Evolutionary conservation across 1,284 basidiomycete species (phyloP).

Genomic region (Cystobasidiaceae sp.): DNA sequence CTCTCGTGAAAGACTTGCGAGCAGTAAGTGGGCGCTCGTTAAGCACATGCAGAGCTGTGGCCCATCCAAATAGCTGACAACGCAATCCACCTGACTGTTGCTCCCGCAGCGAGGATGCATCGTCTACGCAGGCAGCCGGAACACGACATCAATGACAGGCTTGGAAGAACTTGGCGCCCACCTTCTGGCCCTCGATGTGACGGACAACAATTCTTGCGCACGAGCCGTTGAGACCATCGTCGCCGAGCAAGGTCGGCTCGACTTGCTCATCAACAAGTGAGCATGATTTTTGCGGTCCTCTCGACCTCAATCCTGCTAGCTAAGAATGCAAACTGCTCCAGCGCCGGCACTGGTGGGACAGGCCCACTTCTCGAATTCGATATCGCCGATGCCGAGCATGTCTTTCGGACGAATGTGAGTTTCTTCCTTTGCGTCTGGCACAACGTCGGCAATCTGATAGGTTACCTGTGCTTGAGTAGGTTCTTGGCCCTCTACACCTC

Average conservation of each 20-base stretch:
- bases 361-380: constrained; percentile 61
- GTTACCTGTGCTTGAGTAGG: no score
- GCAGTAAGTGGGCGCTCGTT: background rate
- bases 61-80: no score
- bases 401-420: constrained; percentile 5
- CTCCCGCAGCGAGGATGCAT: constrained; percentile 53
- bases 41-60: background rate
- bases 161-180: constrained; percentile 51
- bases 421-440: background rate
- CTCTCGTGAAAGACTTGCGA: background rate
- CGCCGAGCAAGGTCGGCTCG: constrained; percentile 53
- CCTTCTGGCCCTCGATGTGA: constrained; percentile 39
- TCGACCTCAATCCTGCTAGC: background rate
- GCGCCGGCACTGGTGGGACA: constrained; percentile 44
- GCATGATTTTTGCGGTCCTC: constrained; percentile 47
- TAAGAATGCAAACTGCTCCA: constrained; percentile 30
- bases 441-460: background rate
- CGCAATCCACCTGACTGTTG: no score
- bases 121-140: constrained; percentile 63
- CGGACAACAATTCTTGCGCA: constrained; percentile 25
- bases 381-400: constrained; percentile 51
- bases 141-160: constrained; percentile 54
- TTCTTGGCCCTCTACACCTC: constrained; percentile 58
- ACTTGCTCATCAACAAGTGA: constrained; percentile 64
- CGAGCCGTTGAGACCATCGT: constrained; percentile 33